Percentiles rank a stretch among this genome's conserved stretches.
These are phyloP conservation scores for Lyophyllum decastes DNA, from an alignment of 768 basidiomycete species.

Conservation along the genomic window DNA sequence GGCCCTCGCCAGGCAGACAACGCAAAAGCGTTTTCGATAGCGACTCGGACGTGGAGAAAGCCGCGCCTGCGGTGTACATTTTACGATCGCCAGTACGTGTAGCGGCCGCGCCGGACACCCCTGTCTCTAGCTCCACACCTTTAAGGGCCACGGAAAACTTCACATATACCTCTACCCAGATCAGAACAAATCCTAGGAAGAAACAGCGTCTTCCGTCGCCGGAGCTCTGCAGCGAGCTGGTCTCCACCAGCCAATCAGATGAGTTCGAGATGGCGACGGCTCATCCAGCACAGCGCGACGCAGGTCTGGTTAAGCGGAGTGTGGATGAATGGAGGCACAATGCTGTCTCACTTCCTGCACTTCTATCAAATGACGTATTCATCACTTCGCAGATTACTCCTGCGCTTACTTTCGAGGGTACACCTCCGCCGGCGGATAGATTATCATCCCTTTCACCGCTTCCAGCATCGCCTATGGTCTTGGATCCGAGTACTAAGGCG, in stretches of 20 bases:
- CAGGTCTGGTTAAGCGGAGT: constrained; percentile 30
- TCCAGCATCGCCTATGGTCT: constrained; percentile 32
- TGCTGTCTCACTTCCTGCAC: constrained; percentile 20
- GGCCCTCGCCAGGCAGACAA: constrained; percentile 18
- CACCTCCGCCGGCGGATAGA: constrained; percentile 24
- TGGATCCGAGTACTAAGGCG: constrained; percentile 46
- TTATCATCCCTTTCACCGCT: constrained; percentile 16
- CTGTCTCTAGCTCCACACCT: constrained; percentile 8
- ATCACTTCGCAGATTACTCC: constrained; percentile 11
- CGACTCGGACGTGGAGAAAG: constrained; percentile 32
- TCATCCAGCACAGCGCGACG: constrained; percentile 22
- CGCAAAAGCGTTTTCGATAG: constrained; percentile 38
- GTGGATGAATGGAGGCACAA: constrained; percentile 46
- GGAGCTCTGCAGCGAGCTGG: constrained; percentile 29
- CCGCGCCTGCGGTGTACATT: constrained; percentile 29
- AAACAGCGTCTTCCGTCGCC: constrained; percentile 39
- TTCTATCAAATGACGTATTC: constrained; percentile 7
- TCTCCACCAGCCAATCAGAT: constrained; percentile 70
- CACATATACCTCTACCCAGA: constrained; percentile 14
- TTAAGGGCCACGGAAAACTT: constrained; percentile 27
- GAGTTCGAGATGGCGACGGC: constrained; percentile 54
- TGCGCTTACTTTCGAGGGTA: constrained; percentile 1
- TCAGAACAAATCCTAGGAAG: constrained; percentile 27
- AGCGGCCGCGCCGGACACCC: constrained; percentile 1
- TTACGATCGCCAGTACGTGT: constrained; percentile 25